Conservation (phyloP, 2,329 filamentous ascomycete species). For the Tetracladium maxilliforme region DNA sequence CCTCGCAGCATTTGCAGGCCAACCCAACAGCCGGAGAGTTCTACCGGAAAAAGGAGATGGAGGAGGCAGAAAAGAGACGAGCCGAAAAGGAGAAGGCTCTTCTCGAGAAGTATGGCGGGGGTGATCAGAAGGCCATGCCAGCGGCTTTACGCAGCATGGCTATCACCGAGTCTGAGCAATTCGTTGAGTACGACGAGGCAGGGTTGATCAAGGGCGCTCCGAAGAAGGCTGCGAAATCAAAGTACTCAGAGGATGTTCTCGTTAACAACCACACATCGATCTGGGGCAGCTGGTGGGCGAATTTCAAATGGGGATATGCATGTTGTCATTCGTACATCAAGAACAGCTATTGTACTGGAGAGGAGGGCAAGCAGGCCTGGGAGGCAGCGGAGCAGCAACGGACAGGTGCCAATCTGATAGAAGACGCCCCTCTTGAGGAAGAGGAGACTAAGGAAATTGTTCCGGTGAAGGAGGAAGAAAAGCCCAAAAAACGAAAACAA, state of each 20-base stretch:
- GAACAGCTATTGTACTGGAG: slow-evolving; percentile 95
- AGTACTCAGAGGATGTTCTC: slow-evolving; percentile 78
- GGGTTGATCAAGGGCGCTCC: slow-evolving; percentile 81
- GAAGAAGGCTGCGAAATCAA: slow-evolving; percentile 65
- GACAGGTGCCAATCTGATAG: slow-evolving; percentile 24
- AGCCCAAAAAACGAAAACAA: slow-evolving; percentile 54
- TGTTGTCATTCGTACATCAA: slow-evolving; percentile 91
- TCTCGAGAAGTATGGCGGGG: slow-evolving; percentile 69
- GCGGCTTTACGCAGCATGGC: slow-evolving; percentile 50
- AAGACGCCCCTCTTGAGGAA: slow-evolving; percentile 7
- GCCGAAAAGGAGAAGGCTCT: slow-evolving; percentile 55
- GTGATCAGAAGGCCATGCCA: slow-evolving; percentile 38
- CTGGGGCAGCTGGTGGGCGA: slow-evolving; percentile 96
- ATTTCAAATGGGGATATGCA: slow-evolving; percentile 90
- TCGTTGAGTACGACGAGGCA: slow-evolving; percentile 86
- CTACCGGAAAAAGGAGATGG: slow-evolving; percentile 62
- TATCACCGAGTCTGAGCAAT: slow-evolving; percentile 69
- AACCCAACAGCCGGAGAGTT: slow-evolving; percentile 91
- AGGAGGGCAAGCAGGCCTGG: slow-evolving; percentile 70
- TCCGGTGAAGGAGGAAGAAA: background rate
- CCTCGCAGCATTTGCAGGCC: slow-evolving; percentile 79
- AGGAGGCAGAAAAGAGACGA: slow-evolving; percentile 56
- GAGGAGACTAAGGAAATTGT: slow-evolving; percentile 10
- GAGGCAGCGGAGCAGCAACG: slow-evolving; percentile 56
- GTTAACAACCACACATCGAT: slow-evolving; percentile 85